Percentiles rank a stretch among this genome's conserved stretches.
Conservation (phyloP, 169 alveolate species). For the Cryptosporidium canis region DNA sequence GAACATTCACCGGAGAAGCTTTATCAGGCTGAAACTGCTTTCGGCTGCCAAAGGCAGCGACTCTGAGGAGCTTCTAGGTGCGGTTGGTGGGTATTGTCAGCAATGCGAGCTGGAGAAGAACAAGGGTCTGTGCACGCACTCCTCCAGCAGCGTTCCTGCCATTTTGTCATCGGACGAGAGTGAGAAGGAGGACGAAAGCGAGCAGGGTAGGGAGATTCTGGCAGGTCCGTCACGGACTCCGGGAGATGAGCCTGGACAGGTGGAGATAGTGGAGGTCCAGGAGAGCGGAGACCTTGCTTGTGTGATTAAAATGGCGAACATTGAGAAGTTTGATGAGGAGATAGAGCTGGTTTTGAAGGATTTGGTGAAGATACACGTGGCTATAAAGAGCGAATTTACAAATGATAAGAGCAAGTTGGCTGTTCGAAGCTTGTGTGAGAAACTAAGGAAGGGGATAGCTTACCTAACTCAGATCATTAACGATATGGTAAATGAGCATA, state of each 20-base stretch:
- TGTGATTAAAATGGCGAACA: not conserved
- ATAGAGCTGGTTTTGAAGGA: not conserved
- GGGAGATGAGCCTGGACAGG: too few relatives aligned
- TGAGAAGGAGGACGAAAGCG: too few relatives aligned
- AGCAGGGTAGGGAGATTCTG: too few relatives aligned
- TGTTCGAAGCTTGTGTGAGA: not conserved
- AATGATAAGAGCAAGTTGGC: not conserved
- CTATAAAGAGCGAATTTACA: not conserved
- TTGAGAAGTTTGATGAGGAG: not conserved
- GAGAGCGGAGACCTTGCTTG: not conserved
- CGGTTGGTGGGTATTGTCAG: not conserved
- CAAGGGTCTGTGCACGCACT: not conserved
- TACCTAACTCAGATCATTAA: not conserved
- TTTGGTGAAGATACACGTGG: not conserved
- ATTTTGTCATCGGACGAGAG: too few relatives aligned
- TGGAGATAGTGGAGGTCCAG: not conserved
- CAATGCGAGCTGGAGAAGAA: not conserved
- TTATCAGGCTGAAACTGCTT: not conserved
- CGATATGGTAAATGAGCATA: not conserved
- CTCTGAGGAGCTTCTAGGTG: not conserved
- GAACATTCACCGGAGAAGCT: not conserved
- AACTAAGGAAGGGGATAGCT: not conserved
- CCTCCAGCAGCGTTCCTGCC: too few relatives aligned
- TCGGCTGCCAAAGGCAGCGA: not conserved
- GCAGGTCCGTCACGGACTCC: too few relatives aligned